Base-by-base conservation (phyloP, 2,329 filamentous ascomycete species). In the Aspergillus pseudotamarii region DNA sequence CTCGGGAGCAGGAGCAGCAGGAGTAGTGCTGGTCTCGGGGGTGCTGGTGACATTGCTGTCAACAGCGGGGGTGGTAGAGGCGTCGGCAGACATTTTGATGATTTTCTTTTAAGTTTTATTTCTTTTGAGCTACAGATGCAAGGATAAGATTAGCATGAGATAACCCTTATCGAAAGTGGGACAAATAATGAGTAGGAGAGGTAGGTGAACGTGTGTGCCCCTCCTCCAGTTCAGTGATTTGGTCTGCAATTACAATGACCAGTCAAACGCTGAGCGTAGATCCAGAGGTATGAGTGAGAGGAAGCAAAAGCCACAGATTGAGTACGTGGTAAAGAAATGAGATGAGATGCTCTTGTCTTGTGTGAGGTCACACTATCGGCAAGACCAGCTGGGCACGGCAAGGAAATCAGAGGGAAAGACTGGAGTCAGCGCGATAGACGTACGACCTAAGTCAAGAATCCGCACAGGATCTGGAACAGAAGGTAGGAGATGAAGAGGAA, bases 81-180 rank as follows among this genome's bases (percentile, higher is more conserved):
- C 89, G 78, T 95, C 91, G 81, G 88, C 87, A 81, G 93, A 91
- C 89, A 93, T 91, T 74, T 91, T 90, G 67, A 51, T 61, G 82
- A 83, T 77, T 83, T 85, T 80, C 77, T 85, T 85, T 83, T 81
- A 87, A 84, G 87, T 91, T 81, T 85, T 75, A 71, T 58, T 45
- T 56, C 67, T 58, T 62, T 56, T 63, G 59, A 28, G 59, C 58
- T 61, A 41, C 43, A 57, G 57, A 19, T 45, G 11, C 21, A 16
- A 59, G n/a, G 26, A 34, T 32, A 10, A 58, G n/a, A 50, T 64
- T 60, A 58, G 56, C 38, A 67, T 57, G 61, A 61, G 59, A 43
- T 63, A 46, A 64, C n/a, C 50, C 30, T 56, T 56, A 59, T 59
- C 34, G 36, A 46, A 21, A 45, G 50, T 58, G 46, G 55, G 26